Conservation (phyloP, 2,329 filamentous ascomycete genomes). For the Xylariaceae sp. region DNA sequence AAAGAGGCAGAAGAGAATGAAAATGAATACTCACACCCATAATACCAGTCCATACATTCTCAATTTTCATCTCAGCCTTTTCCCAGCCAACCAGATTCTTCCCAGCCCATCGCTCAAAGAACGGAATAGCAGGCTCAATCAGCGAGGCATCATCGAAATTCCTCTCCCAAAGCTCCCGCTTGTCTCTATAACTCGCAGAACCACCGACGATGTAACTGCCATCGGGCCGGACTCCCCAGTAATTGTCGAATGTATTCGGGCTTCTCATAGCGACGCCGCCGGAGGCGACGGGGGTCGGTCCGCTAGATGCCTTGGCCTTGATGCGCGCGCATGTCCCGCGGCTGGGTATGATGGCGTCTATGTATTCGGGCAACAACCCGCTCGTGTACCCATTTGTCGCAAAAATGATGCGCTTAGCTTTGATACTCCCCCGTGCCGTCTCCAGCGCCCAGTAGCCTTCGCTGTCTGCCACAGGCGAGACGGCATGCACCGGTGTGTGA, state of each 20-base stretch:
- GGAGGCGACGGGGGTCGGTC: neutral
- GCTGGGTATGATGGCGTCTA: constrained; percentile 66
- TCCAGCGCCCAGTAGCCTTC: constrained; percentile 52
- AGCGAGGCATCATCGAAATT: constrained; percentile 53
- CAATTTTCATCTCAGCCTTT: constrained; percentile 44
- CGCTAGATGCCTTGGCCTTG: constrained; percentile 11
- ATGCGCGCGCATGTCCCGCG: constrained; percentile 51
- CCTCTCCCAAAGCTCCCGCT: constrained; percentile 51
- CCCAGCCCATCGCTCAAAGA: constrained; percentile 58
- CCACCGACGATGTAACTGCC: constrained; percentile 52
- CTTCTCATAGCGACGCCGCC: constrained; percentile 10
- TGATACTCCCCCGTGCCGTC: constrained; percentile 62
- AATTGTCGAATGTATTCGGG: constrained; percentile 27
- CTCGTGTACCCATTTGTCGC: constrained; percentile 74
- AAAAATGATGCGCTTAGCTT: constrained; percentile 62
- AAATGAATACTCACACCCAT: constrained; percentile 33
- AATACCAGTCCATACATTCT: constrained; percentile 46
- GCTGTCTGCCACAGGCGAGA: constrained; percentile 31
- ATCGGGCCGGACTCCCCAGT: constrained; percentile 46
- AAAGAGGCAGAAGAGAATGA: neutral
- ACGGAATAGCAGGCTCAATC: constrained; percentile 50
- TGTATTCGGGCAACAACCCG: constrained; percentile 64
- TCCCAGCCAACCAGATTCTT: constrained; percentile 57
- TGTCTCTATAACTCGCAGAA: constrained; percentile 41
- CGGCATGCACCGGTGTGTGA: constrained; percentile 32